Conservation (phyloP, 1,284 basidiomycete genomes). For the Stereum hirsutum region DNA sequence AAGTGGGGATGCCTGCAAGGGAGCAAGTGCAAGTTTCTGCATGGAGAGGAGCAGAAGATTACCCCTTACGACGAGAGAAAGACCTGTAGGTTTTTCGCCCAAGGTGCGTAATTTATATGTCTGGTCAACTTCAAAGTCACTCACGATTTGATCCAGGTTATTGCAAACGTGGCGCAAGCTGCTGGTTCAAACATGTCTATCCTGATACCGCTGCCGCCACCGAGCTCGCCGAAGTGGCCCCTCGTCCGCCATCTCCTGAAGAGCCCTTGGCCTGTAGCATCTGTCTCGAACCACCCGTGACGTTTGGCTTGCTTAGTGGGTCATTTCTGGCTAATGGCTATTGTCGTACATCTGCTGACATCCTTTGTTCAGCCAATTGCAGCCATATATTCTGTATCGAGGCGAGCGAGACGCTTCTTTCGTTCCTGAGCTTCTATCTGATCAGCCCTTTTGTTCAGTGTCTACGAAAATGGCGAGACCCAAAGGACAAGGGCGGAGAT, state of each 20-base stretch:
- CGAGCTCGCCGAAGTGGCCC: conserved; percentile 8
- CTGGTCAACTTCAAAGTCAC: not conserved
- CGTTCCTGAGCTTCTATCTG: conserved; percentile 2
- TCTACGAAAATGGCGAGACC: conserved; percentile 63
- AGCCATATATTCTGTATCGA: conserved; percentile 66
- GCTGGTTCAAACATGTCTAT: conserved; percentile 60
- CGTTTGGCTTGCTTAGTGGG: conserved; percentile 61
- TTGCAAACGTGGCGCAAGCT: conserved; percentile 54
- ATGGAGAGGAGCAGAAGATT: conserved; percentile 40
- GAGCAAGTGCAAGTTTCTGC: conserved; percentile 64
- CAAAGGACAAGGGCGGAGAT: conserved; percentile 40
- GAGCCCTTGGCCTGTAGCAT: conserved; percentile 39
- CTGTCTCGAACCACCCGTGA: conserved; percentile 60
- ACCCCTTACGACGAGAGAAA: conserved; percentile 65
- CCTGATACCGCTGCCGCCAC: conserved; percentile 9
- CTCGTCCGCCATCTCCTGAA: conserved; percentile 11
- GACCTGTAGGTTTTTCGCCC: conserved; percentile 51
- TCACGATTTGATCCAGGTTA: conserved; percentile 31
- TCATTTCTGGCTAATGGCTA: conserved; percentile 3
- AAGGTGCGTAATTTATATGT: conserved; percentile 28
- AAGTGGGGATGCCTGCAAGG: conserved; percentile 59
- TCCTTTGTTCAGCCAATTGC: conserved; percentile 40
- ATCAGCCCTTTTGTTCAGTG: conserved; percentile 33
- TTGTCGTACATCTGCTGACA: conserved; percentile 3
- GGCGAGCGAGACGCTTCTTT: conserved; percentile 24